A percentile compares a stretch with the other conserved stretches of the same genome.
Conservation (phyloP, 371 early-diverging fungal genomes). For the Saksenaea oblongispora region DNA sequence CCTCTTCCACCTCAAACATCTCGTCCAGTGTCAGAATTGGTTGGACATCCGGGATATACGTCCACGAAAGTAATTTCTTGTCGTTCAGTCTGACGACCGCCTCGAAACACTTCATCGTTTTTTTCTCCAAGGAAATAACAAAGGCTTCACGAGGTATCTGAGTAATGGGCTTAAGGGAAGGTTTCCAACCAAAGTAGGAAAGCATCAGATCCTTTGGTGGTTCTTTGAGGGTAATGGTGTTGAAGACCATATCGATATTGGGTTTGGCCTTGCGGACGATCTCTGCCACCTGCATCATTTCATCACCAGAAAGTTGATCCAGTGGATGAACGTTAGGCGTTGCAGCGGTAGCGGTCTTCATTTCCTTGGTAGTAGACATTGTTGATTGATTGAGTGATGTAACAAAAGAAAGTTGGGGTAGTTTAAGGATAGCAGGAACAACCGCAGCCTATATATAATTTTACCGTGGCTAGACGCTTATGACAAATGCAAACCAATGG, state of each 20-base stretch:
- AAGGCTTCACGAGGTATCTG: constrained; percentile 49
- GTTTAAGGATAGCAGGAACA: neutral
- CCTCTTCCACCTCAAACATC: constrained; percentile 50
- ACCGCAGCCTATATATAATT: constrained; percentile 16
- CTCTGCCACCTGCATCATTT: constrained; percentile 37
- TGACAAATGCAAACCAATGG: constrained; percentile 29
- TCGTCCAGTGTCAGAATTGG: constrained; percentile 55
- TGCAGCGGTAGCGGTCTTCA: constrained; percentile 40
- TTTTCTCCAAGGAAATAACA: constrained; percentile 40
- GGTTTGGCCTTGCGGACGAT: constrained; percentile 39
- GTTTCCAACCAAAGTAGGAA: constrained; percentile 51
- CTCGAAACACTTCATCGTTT: constrained; percentile 42
- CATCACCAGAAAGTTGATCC: constrained; percentile 47
- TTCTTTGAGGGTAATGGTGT: constrained; percentile 54
- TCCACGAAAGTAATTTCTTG: constrained; percentile 32
- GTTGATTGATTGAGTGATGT: neutral
- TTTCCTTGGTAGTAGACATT: constrained; percentile 41
- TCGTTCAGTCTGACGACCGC: constrained; percentile 39
- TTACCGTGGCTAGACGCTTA: constrained; percentile 8
- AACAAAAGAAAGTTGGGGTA: constrained; percentile 8
- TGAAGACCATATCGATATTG: constrained; percentile 42
- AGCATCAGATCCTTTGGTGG: constrained; percentile 47
- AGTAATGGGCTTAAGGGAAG: constrained; percentile 28
- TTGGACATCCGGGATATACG: constrained; percentile 46
- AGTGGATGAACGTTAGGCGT: constrained; percentile 36